These are phyloP conservation scores for Solanum corneliomulleri DNA, from an alignment of 257 asterid genomes.

Conservation along the genomic window DNA sequence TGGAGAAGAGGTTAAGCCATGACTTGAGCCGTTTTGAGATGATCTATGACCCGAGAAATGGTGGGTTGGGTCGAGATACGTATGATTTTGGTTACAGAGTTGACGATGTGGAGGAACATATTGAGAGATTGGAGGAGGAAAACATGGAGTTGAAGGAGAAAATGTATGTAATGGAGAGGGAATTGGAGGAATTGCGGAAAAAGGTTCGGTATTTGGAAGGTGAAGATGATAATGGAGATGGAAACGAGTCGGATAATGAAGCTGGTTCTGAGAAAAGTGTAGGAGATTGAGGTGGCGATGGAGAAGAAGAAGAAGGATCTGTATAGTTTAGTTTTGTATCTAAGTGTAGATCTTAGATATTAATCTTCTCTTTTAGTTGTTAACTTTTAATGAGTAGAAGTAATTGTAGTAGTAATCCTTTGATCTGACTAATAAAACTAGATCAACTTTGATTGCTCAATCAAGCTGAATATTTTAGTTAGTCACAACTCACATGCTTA, in stretches of 20 bases:
- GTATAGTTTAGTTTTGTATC: not conserved
- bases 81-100: slow-evolving; percentile 30
- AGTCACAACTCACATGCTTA: not conserved
- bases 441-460: not conserved
- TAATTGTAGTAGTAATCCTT: not conserved
- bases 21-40: slow-evolving; percentile 54
- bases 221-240: not conserved
- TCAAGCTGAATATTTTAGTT: not conserved
- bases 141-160: slow-evolving; percentile 42
- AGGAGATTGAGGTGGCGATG: slow-evolving; percentile 12
- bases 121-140: slow-evolving; percentile 43
- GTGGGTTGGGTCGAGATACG: slow-evolving; percentile 8
- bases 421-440: not conserved
- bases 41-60: slow-evolving; percentile 27
- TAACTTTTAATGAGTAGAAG: not conserved
- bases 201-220: slow-evolving; percentile 26
- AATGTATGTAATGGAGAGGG: slow-evolving; percentile 37
- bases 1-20: slow-evolving; percentile 44
- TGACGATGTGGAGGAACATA: slow-evolving; percentile 38
- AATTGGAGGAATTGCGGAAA: slow-evolving; percentile 31
- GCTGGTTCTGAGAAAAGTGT: slow-evolving; percentile 15
- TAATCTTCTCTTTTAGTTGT: not conserved
- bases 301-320: not conserved
- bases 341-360: not conserved
- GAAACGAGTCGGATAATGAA: slow-evolving; percentile 7